Base-by-base conservation (phyloP, 257 asterid species). In the Gardenia jasminoides region DNA sequence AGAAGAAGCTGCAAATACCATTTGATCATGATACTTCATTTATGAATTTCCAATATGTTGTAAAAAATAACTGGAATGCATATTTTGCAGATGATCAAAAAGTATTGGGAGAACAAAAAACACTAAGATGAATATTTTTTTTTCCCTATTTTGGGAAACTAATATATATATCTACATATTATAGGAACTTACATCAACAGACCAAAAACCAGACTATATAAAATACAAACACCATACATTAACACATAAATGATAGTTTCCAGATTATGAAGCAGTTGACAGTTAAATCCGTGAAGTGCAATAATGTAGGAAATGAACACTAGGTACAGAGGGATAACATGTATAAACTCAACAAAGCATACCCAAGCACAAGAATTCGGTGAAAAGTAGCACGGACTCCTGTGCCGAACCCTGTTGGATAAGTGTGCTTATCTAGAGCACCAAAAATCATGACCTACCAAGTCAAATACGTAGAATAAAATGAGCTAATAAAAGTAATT, bases 351-450 rank as follows among this genome's bases (percentile, higher is more conserved):
- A 67, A 58, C 9, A 69, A 65, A 33, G 46, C 85, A 59, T 84
- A 93, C 98, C 92, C 76, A 26, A 91, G 91, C 72, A 65, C 85
- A 82, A 95, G 97, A 79, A 95, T 83, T 72, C 97, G 92, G 85
- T 91, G 90, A 91, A 95, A 92, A 48, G 94, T 90, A 70, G 93
- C 98, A 78, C 79, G 43, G 67, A 81, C 89, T 7, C 89, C 96
- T 76, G 81, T 75, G 67, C 97, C 96, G 30, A 93, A 85, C 81
- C 96, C 99, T 50, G 87, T 48, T 15, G 97, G 98, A 64, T 61
- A 88, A 68, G 86, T 80, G 70, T 78, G 86, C 80, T 81, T 88
- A 44, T 78, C 83, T 82, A 80, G 78, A 84, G 86, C 80, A 67
- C 92, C 91, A 72, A 83, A 80, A 77, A 93, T 88, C 84, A 76